Evolutionary conservation across 2,329 filamentous ascomycete species (phyloP), one percentile per base, ranked within the genome.

Genomic region (Ambrosiella xylebori): DNA sequence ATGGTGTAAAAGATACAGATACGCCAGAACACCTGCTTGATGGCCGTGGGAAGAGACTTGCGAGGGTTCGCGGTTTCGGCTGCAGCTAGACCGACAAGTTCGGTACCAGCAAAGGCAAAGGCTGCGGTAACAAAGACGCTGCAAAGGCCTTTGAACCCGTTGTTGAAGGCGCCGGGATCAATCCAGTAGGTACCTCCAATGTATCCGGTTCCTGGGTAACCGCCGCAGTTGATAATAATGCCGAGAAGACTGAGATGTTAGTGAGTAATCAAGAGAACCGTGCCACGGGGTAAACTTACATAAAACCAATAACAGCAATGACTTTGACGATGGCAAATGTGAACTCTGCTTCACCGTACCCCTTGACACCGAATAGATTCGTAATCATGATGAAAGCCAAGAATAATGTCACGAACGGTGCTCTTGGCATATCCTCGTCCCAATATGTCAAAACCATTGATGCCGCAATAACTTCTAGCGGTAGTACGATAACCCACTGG

Each of bases 21-120:
- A 65, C 90, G 84, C 89, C 90, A 96, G 70, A 95, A 95, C 19
- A 95, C 88, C 68, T 95, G 89, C 71, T 94, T 95, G 65, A 94
- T 82, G 11, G 90, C 90, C 0, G 82, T 88, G 0, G 90, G 90
- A 0, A 96, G 75, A 1, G 85, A 86, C 67, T 93, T 87, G 59
- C 84, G 78, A 2, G 86, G 86, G 65, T 88, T 88, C n/a, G 78
- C 80, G 1, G 85, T 86, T 68, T 90, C 86, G 38, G 85, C 86
- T 1, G 86, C 85, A 2, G 85, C 85, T 12, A 90, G 77, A 57
- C 85, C 86, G 54, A 88, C 83, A 9, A 88, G 74, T 66, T 89
- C 85, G 0, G 85, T 88, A 9, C 85, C 85, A 1, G 83, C 80
- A 64, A 88, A 89, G 61, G 85, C 76, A 65, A 89, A 89, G 7